These are phyloP conservation scores for Achlya hypogyna DNA, from an alignment of 352 stramenopile species.

Conservation along the genomic window DNA sequence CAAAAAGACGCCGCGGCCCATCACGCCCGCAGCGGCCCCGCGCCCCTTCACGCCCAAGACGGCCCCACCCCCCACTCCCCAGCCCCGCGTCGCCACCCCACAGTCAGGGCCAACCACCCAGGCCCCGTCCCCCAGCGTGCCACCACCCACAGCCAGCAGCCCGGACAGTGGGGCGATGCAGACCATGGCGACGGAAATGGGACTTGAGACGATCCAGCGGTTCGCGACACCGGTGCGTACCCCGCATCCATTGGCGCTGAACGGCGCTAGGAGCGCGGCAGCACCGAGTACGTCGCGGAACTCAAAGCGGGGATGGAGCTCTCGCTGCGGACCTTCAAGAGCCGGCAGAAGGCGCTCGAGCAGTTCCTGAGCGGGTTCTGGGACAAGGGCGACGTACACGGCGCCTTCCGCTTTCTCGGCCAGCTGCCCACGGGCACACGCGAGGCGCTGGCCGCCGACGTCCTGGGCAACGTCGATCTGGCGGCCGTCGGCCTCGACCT, in stretches of 20 bases:
- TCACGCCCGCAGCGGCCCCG: neutral
- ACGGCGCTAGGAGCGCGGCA: neutral
- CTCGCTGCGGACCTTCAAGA: slow-evolving; percentile 59
- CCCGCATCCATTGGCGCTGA: no score
- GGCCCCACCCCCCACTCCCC: neutral
- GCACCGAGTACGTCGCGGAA: slow-evolving; percentile 64
- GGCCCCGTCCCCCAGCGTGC: no score
- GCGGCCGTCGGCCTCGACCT: slow-evolving; percentile 55
- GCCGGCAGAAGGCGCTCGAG: slow-evolving; percentile 58
- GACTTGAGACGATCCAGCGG: no score
- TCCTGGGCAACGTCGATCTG: slow-evolving; percentile 56
- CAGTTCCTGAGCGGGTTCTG: slow-evolving; percentile 49
- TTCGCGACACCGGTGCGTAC: no score
- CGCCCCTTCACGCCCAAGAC: neutral
- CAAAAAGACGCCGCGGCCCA: neutral
- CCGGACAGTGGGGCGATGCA: no score
- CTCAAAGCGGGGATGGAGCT: slow-evolving; percentile 79
- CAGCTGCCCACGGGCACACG: slow-evolving; percentile 59
- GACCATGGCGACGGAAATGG: no score
- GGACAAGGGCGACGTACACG: slow-evolving; percentile 55
- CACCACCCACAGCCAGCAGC: no score
- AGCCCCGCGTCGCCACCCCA: no score
- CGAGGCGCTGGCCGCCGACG: slow-evolving; percentile 61
- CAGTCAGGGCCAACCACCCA: no score
- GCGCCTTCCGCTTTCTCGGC: slow-evolving; percentile 43